These are phyloP conservation scores for Ajuga reptans DNA, from an alignment of 305 asterid genomes.

Conservation along the genomic window DNA sequence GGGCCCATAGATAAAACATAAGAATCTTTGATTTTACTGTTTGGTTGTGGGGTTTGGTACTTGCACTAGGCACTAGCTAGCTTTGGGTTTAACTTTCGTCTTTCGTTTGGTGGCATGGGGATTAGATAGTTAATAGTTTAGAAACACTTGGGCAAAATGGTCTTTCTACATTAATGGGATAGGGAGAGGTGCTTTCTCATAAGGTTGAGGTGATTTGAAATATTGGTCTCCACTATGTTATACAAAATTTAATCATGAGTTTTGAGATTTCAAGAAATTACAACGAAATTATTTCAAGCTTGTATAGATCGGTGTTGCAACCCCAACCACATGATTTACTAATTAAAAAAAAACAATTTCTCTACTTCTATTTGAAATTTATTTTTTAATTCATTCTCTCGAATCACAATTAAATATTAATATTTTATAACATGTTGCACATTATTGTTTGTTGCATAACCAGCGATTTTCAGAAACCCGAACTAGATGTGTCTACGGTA, in stretches of 20 bases:
- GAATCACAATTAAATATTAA: too few relatives aligned
- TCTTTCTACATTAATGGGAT: neutral
- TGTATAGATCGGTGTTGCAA: too few relatives aligned
- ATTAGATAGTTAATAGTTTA: neutral
- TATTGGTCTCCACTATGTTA: neutral
- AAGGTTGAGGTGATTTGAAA: too few relatives aligned
- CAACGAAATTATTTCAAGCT: neutral
- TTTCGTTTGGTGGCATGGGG: slow-evolving; percentile 1
- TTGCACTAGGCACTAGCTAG: neutral
- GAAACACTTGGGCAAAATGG: slow-evolving; percentile 2
- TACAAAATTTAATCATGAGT: neutral
- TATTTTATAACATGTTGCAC: too few relatives aligned
- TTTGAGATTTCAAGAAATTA: neutral
- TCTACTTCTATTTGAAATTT: too few relatives aligned
- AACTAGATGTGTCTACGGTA: too few relatives aligned
- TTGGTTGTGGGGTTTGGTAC: slow-evolving; percentile 3
- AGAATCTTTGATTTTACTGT: slow-evolving; percentile 19
- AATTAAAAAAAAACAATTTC: too few relatives aligned
- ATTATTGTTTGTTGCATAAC: too few relatives aligned
- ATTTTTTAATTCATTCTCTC: too few relatives aligned
- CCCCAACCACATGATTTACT: too few relatives aligned
- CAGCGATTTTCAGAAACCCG: too few relatives aligned
- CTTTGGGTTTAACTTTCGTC: slow-evolving; percentile 11
- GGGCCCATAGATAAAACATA: slow-evolving; percentile 20
- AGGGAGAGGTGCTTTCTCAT: neutral